Percentiles rank a stretch among this genome's conserved stretches.
Evolutionary conservation across 139 green algal species (phyloP).

Genomic region (Chlamydomonas sp.): DNA sequence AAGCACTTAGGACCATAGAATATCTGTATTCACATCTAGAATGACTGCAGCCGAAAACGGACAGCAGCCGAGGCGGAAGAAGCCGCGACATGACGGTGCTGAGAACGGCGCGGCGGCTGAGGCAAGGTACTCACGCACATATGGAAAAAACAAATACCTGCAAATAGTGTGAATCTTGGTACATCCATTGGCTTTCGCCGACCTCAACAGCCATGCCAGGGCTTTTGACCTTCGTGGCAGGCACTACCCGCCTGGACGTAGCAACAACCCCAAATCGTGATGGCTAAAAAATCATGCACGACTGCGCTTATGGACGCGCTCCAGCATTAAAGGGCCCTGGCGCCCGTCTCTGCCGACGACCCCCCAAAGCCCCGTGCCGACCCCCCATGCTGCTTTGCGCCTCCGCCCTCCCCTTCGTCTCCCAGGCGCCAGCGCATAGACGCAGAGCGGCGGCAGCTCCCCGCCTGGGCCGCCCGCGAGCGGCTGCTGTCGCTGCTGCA

Average conservation of each 20-base stretch:
- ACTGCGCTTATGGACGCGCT: no score
- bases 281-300: no score
- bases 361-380: no score
- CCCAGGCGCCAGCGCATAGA: slow-evolving; percentile 45
- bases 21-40: neutral
- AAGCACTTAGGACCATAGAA: no score
- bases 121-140: neutral
- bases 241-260: no score
- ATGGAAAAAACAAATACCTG: neutral
- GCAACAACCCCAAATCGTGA: no score
- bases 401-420: neutral
- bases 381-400: no score
- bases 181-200: neutral
- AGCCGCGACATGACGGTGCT: neutral
- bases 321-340: no score
- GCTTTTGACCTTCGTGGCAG: no score
- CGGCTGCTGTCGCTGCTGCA: slow-evolving; percentile 67
- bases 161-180: neutral
- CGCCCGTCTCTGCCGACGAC: neutral
- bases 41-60: neutral
- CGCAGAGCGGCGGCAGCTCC: slow-evolving; percentile 65
- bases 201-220: no score
- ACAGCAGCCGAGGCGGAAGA: neutral
- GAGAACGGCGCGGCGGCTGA: neutral
- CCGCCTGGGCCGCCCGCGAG: slow-evolving; percentile 66